These are phyloP conservation scores for Irpex sp. DNA, from an alignment of 1,284 basidiomycete genomes.

Conservation along the genomic window DNA sequence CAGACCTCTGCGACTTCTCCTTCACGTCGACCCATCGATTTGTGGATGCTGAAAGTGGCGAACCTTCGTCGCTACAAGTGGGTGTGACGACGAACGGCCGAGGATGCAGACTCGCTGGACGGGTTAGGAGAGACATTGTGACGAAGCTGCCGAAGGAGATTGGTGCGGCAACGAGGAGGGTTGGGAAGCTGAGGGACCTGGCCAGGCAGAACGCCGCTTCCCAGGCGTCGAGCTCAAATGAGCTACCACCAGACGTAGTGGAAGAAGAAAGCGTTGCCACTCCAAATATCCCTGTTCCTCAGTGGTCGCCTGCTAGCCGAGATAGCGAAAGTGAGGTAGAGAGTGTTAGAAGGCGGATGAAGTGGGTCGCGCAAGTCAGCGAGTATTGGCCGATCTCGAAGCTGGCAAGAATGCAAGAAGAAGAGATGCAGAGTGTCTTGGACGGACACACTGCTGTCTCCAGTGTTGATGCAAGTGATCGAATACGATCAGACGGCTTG, in stretches of 20 bases:
- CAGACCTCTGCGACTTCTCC: slow-evolving; percentile 85
- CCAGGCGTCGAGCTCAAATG: slow-evolving; percentile 17
- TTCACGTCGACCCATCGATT: slow-evolving; percentile 90
- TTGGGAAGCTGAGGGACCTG: slow-evolving; percentile 68
- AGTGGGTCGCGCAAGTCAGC: slow-evolving; percentile 89
- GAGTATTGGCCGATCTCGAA: slow-evolving; percentile 91
- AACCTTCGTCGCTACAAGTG: slow-evolving; percentile 70
- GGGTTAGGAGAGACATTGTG: slow-evolving; percentile 83
- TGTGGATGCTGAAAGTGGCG: slow-evolving; percentile 39
- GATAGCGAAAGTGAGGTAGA: slow-evolving; percentile 48
- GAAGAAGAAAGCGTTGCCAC: slow-evolving; percentile 61
- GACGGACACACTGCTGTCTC: slow-evolving; percentile 33
- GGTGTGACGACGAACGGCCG: slow-evolving; percentile 91
- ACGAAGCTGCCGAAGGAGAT: slow-evolving; percentile 70
- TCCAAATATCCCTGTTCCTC: slow-evolving; percentile 80
- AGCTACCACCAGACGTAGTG: slow-evolving; percentile 33
- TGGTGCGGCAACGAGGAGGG: slow-evolving; percentile 75
- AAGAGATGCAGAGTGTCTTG: slow-evolving; percentile 68
- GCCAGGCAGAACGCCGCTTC: slow-evolving; percentile 43
- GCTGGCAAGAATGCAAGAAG: slow-evolving; percentile 65
- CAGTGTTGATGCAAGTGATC: background rate
- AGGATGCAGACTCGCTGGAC: slow-evolving; percentile 83
- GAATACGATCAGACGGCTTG: slow-evolving; percentile 2
- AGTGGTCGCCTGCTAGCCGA: slow-evolving; percentile 32
- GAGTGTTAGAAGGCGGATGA: slow-evolving; percentile 61